Conservation (phyloP, 306 rosid species). For the Prunus mira region DNA sequence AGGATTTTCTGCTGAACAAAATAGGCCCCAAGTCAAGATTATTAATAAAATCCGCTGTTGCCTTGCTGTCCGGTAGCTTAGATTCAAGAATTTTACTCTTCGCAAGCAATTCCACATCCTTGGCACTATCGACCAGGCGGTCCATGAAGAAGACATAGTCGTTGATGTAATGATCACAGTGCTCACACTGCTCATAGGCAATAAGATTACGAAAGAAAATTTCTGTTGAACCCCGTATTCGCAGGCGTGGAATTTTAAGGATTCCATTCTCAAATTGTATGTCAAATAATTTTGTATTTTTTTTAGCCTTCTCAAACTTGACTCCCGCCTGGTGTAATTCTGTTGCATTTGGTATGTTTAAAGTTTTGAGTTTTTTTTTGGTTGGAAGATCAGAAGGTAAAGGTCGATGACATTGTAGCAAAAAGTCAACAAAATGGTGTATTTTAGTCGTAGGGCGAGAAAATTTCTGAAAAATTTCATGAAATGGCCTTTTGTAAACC, state of each 20-base stretch:
- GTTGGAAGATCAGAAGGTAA: not conserved
- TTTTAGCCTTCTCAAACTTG: slow-evolving; percentile 2
- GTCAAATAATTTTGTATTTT: slow-evolving; percentile 10
- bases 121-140: not conserved
- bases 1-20: not conserved
- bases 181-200: slow-evolving; percentile 37
- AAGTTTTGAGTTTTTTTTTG: not conserved
- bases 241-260: slow-evolving; percentile 28
- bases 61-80: slow-evolving; percentile 18
- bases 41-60: slow-evolving; percentile 7
- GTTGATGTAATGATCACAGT: slow-evolving; percentile 11
- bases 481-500: not conserved
- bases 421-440: slow-evolving; percentile 6
- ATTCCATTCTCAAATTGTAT: slow-evolving; percentile 5
- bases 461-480: not conserved
- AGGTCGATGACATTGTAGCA: slow-evolving; percentile 12
- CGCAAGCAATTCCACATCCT: not conserved
- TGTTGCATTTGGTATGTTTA: slow-evolving; percentile 24
- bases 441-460: not conserved
- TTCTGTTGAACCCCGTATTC: slow-evolving; percentile 9
- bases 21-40: slow-evolving; percentile 25
- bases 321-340: slow-evolving; percentile 13
- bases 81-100: slow-evolving; percentile 2
- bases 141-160: slow-evolving; percentile 21
- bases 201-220: slow-evolving; percentile 17